Conservation (phyloP, 495 filamentous ascomycete species). For the Xylaria nigripes region DNA sequence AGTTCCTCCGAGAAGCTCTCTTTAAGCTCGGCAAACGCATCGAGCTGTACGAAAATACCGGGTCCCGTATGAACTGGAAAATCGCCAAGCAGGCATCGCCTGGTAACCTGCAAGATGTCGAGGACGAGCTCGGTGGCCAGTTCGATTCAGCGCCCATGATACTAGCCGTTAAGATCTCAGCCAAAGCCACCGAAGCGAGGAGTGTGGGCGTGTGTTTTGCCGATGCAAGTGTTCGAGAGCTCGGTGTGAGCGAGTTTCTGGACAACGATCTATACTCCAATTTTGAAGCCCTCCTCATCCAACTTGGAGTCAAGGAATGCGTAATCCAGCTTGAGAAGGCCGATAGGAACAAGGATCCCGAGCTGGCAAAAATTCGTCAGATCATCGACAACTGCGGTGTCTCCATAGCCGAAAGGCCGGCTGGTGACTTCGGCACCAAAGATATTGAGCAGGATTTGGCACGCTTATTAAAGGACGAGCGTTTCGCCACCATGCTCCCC, state of each 20-base stretch:
- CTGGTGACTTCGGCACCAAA: conserved; percentile 71
- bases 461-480: conserved; percentile 76
- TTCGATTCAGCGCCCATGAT: conserved; percentile 89
- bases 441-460: conserved; percentile 96
- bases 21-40: conserved; percentile 84
- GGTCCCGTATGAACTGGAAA: conserved; percentile 82
- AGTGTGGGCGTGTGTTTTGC: conserved; percentile 95
- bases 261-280: conserved; percentile 99
- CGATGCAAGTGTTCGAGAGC: conserved; percentile 90
- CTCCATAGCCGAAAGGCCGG: conserved; percentile 70
- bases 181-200: conserved; percentile 75
- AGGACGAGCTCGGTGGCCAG: conserved; percentile 86
- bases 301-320: conserved; percentile 92
- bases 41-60: conserved; percentile 75
- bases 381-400: conserved; percentile 91
- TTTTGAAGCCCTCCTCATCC: conserved; percentile 92
- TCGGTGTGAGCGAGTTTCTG: conserved; percentile 94
- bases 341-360: conserved; percentile 70
- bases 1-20: conserved; percentile 89
- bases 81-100: conserved; percentile 84
- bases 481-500: conserved; percentile 65
- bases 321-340: conserved; percentile 65
- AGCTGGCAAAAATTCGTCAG: conserved; percentile 75
- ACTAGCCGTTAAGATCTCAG: conserved; percentile 83
- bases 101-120: conserved; percentile 92